These are phyloP conservation scores for Mortierella sp. DNA, from an alignment of 371 early-diverging fungal genomes.

Conservation along the genomic window DNA sequence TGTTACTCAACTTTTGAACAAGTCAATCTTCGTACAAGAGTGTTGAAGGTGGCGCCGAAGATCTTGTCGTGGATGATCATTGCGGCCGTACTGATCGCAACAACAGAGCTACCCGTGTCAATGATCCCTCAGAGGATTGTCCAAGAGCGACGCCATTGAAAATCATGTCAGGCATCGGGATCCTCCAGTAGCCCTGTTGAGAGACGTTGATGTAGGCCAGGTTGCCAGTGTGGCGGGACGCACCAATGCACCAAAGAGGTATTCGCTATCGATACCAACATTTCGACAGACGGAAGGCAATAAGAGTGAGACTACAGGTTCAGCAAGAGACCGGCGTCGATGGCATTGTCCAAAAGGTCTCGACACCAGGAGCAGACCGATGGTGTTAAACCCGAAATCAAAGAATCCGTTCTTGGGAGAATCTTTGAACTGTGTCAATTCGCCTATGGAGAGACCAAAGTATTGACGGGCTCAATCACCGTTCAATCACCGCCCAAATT, in stretches of 20 bases:
- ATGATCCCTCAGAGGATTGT: slow-evolving; percentile 41
- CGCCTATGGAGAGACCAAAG: slow-evolving; percentile 54
- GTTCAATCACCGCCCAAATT: slow-evolving; percentile 51
- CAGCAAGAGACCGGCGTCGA: slow-evolving; percentile 31
- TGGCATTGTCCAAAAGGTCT: slow-evolving; percentile 62
- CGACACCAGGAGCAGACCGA: slow-evolving; percentile 43
- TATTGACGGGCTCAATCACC: slow-evolving; percentile 59
- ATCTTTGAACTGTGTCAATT: slow-evolving; percentile 36
- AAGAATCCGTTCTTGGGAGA: slow-evolving; percentile 57
- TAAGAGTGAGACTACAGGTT: slow-evolving; percentile 58
- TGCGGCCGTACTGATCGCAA: slow-evolving; percentile 18
- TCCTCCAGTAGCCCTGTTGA: slow-evolving; percentile 59
- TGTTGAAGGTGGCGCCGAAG: neutral
- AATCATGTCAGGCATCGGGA: slow-evolving; percentile 5
- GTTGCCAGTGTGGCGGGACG: slow-evolving; percentile 64
- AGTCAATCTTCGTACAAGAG: neutral
- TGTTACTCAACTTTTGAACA: slow-evolving; percentile 3
- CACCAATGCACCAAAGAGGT: slow-evolving; percentile 72
- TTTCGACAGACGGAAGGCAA: slow-evolving; percentile 30
- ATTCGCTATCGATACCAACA: slow-evolving; percentile 57
- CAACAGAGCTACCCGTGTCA: slow-evolving; percentile 58
- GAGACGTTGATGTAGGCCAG: slow-evolving; percentile 72
- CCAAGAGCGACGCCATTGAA: slow-evolving; percentile 14
- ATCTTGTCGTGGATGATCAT: slow-evolving; percentile 24
- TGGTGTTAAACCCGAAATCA: slow-evolving; percentile 56